phyloP scores from a whole-genome alignment of 495 filamentous ascomycete genomes.

The Bathelium albidoporum region DNA sequence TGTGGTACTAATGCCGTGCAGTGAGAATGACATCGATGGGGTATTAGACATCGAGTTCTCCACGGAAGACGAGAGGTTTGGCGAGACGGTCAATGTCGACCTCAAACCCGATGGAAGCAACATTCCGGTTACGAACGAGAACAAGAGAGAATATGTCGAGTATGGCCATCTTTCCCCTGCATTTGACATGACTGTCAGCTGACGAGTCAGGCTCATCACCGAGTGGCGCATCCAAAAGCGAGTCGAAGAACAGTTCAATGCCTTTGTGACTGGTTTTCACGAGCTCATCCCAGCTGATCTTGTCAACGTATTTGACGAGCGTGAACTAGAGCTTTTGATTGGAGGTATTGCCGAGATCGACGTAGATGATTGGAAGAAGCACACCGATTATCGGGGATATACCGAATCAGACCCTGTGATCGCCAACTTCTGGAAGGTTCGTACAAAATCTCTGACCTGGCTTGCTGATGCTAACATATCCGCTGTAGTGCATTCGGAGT shows the following conservation, averaged over 20 bases:
- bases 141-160: conserved; percentile 77
- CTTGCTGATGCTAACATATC: background rate
- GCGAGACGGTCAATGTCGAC: conserved; percentile 83
- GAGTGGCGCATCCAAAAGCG: conserved; percentile 99
- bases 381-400: conserved; percentile 99
- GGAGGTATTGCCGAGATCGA: conserved; percentile 99
- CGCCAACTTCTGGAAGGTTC: conserved; percentile 95
- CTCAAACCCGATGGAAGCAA: conserved; percentile 83
- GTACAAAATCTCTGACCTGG: conserved; percentile 3
- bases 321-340: conserved; percentile 91
- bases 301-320: conserved; percentile 97
- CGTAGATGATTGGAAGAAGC: conserved; percentile 99
- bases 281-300: conserved; percentile 94
- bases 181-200: conserved; percentile 7
- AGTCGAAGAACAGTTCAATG: conserved; percentile 94
- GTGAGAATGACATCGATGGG: conserved; percentile 85
- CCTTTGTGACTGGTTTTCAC: conserved; percentile 94
- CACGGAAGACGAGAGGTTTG: conserved; percentile 94
- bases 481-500: conserved; percentile 57
- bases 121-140: conserved; percentile 92
- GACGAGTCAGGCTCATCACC: conserved; percentile 61
- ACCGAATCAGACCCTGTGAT: conserved; percentile 96
- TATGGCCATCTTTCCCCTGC: conserved; percentile 12
- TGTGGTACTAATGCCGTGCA: background rate
- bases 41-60: conserved; percentile 90